These are phyloP conservation scores for Komagataella pseudopastoris DNA, from an alignment of 805 yeast species.

Conservation along the genomic window DNA sequence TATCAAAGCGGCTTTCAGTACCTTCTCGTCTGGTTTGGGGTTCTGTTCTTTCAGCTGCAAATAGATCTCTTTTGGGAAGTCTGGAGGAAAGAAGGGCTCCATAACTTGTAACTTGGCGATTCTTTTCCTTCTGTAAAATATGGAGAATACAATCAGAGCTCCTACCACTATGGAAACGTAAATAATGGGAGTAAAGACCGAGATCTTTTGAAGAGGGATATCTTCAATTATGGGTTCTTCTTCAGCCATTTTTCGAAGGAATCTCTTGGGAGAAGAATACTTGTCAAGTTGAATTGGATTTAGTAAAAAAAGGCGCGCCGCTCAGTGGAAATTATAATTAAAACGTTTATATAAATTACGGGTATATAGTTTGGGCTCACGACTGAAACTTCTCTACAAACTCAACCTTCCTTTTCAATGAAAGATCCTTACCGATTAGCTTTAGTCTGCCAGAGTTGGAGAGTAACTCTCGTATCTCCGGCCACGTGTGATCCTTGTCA, in stretches of 20 bases:
- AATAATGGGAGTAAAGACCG: constrained; percentile 59
- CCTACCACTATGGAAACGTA: constrained; percentile 60
- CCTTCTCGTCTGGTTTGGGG: constrained; percentile 63
- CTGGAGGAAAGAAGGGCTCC: constrained; percentile 63
- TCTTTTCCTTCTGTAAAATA: constrained; percentile 48
- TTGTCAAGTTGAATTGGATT: neutral
- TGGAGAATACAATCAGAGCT: constrained; percentile 56
- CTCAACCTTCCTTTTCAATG: constrained; percentile 25
- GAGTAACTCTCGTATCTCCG: constrained; percentile 13
- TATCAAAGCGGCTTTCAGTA: constrained; percentile 53
- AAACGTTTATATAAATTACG: neutral
- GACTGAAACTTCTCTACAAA: constrained; percentile 21
- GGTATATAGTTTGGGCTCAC: neutral
- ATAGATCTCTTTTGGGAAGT: constrained; percentile 53
- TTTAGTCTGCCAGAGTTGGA: constrained; percentile 34
- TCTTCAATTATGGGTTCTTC: constrained; percentile 8
- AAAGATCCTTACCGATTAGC: constrained; percentile 30
- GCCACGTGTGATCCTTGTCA: neutral
- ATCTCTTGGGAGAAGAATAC: neutral
- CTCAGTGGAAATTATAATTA: neutral
- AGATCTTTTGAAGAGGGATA: constrained; percentile 24
- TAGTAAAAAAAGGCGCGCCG: neutral
- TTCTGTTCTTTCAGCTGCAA: constrained; percentile 38
- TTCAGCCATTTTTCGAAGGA: neutral
- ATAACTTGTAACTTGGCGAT: constrained; percentile 34